Evolutionary conservation across 2,329 filamentous ascomycete species (phyloP), one percentile per base, ranked within the genome.

Genomic region (Zymoseptoria ardabiliae): DNA sequence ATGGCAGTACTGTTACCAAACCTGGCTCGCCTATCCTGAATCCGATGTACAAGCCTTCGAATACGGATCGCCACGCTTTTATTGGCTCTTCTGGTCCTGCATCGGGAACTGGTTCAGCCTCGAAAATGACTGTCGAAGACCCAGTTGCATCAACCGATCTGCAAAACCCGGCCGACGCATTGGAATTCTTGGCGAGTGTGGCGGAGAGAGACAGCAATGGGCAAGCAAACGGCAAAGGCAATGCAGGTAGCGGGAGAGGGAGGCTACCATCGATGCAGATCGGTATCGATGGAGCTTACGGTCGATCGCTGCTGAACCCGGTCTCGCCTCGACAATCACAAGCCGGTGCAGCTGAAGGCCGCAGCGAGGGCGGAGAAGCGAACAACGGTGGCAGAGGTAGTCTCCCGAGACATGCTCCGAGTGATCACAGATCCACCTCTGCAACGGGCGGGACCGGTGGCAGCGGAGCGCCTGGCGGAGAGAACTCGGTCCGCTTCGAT

Each of bases 81-180:
- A 4, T 41, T 3, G 35, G 35, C 1, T 41, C 35, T 41, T 41
- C 35, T 41, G 35, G 35, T 41, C 35, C 35, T 11, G 35, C 35
- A 10, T 41, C 35, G 5, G 35, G 35, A 6, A 41, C 35, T 19
- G 57, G 28, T 2, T 25, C 50, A 11, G 64, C 61, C 28, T 65
- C 67, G 6, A 68, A 69, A 61, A 66, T 69, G 65, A 68, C 67
- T 10, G 70, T 72, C 19, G 69, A 72, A 56, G 69, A 71, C 28
- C 66, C 62, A 23, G 67, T 71, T 25, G 69, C 66, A 11, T 67
- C 69, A 8, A 68, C 69, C 7, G 70, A 72, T 57, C 55, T 72
- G 41, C 69, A 71, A 59, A 72, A 72, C 57, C 70, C 70, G 22
- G 69, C 69, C 11, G 70, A 72, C 63, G 70, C 70, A 30, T 60